Conservation (phyloP, 306 rosid species). For the Gleditsia sinensis region DNA sequence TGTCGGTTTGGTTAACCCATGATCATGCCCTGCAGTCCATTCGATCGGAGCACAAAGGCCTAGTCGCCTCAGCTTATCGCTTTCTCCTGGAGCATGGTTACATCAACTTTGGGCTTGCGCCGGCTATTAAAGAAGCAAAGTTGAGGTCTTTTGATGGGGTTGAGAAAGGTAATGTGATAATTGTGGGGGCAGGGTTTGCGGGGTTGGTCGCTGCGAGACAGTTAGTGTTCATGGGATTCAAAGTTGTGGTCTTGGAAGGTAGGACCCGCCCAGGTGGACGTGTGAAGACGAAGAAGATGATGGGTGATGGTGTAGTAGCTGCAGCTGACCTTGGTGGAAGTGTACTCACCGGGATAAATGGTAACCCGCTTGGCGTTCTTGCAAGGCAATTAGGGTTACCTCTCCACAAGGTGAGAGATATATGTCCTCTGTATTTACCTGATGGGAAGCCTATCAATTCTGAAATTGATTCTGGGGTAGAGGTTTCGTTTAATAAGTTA, state of each 20-base stretch:
- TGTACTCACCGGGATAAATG: constrained; percentile 89
- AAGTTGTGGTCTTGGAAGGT: constrained; percentile 83
- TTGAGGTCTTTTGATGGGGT: constrained; percentile 51
- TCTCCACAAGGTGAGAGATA: constrained; percentile 88
- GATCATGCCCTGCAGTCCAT: constrained; percentile 67
- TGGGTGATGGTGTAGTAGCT: constrained; percentile 58
- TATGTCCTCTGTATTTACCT: constrained; percentile 84
- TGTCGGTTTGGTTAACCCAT: constrained; percentile 69
- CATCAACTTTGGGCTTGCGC: constrained; percentile 79
- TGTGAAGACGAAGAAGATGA: constrained; percentile 80
- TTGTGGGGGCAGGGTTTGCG: constrained; percentile 87
- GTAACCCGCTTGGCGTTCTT: constrained; percentile 88
- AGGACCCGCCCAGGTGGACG: constrained; percentile 85
- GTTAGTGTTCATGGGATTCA: constrained; percentile 78
- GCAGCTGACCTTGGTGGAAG: constrained; percentile 96
- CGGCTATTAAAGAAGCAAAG: constrained; percentile 65
- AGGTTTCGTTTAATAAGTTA: constrained; percentile 74
- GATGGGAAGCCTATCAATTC: constrained; percentile 79
- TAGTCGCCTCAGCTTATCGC: constrained; percentile 66
- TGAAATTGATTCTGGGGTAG: constrained; percentile 70
- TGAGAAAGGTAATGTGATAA: constrained; percentile 67
- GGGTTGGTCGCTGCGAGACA: constrained; percentile 89
- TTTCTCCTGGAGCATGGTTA: constrained; percentile 81
- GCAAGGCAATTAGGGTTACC: constrained; percentile 88
- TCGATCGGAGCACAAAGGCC: constrained; percentile 69